Evolutionary conservation across 2,329 filamentous ascomycete species (phyloP), one percentile per base, ranked within the genome.

Genomic region (Colletotrichum higginsianum): DNA sequence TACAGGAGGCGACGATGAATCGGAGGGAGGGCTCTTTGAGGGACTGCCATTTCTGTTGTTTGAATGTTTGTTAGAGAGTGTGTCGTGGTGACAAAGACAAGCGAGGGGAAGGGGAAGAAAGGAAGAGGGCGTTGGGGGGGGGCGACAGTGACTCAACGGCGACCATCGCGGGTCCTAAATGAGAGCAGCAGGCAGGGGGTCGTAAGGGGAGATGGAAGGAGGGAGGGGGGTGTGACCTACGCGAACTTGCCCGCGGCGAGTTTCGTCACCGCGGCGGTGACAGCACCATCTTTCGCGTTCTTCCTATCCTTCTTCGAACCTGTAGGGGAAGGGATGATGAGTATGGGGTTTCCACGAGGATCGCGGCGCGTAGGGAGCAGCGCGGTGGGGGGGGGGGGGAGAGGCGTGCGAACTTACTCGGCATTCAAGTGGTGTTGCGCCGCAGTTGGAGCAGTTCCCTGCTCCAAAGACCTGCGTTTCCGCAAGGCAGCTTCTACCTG

Each of bases 231-330:
- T 35, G 30, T 35, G 30, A 84, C 86, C 76, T 83, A 88, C 86
- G 82, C 81, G 81, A 87, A 86, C 80, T 86, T 87, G 77, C 83
- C 84, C 77, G 84, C 82, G 76, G 83, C 83, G 76, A 88, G 85
- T 77, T 85, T 87, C 74, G 84, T 87, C 82, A 88, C 84, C 80
- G 86, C 86, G 58, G 86, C 86, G 75, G 85, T 83, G 76, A 88
- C 86, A 76, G 85, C 84, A 77, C 80, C 81, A 77, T 88, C 86
- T 85, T 84, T 88, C 79, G 83, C 86, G 86, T 88, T 81, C 82
- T 87, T 89, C 80, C 82, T 86, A 77, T 86, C 82, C 79, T 87
- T 88, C 83, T 87, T 87, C 71, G 81, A 80, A 78, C 79, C 82
- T 85, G 71, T 30, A n/a, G 21, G 21, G 16, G 26, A 63, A 56